Percentiles rank a stretch among this genome's conserved stretches.
phyloP scores from a whole-genome alignment of 1,284 basidiomycete genomes.

The Paramarasmius palmivorus region DNA sequence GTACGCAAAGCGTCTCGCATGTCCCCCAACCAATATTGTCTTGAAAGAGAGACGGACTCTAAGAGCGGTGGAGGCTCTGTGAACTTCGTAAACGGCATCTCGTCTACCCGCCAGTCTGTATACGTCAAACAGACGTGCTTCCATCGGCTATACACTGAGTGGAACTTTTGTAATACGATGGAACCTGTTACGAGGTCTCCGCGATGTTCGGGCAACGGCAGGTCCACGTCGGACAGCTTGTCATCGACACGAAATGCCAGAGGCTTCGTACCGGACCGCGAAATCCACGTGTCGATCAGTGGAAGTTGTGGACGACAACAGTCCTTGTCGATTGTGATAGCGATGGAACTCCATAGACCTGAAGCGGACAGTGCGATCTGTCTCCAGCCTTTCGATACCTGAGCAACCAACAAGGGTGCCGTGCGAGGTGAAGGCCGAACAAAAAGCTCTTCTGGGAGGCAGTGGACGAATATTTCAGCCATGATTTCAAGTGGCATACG shows the following conservation, averaged over 20 bases:
- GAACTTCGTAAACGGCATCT: conserved; percentile 19
- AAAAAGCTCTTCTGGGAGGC: conserved; percentile 9
- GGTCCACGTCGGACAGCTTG: not conserved
- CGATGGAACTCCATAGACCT: conserved; percentile 13
- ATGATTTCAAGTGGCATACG: conserved; percentile 14
- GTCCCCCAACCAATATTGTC: conserved; percentile 23
- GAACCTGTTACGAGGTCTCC: not conserved
- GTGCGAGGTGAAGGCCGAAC: conserved; percentile 1
- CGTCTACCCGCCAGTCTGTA: conserved; percentile 22
- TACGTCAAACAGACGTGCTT: conserved; percentile 24
- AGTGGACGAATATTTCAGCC: conserved; percentile 12
- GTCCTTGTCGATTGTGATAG: not conserved
- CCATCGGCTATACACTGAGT: conserved; percentile 17
- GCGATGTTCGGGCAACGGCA: not conserved
- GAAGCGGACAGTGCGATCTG: conserved; percentile 8
- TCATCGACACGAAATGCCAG: conserved; percentile 12
- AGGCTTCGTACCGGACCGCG: conserved; percentile 9
- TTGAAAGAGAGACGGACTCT: conserved; percentile 23
- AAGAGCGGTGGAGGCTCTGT: conserved; percentile 19
- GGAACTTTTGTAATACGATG: conserved; percentile 2
- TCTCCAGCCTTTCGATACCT: conserved; percentile 14
- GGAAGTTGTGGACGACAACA: conserved; percentile 7
- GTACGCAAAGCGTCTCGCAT: conserved; percentile 19
- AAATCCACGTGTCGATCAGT: conserved; percentile 8
- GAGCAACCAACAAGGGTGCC: conserved; percentile 13